Conservation (phyloP, 768 basidiomycete species). For the Hypsizygus marmoreus region DNA sequence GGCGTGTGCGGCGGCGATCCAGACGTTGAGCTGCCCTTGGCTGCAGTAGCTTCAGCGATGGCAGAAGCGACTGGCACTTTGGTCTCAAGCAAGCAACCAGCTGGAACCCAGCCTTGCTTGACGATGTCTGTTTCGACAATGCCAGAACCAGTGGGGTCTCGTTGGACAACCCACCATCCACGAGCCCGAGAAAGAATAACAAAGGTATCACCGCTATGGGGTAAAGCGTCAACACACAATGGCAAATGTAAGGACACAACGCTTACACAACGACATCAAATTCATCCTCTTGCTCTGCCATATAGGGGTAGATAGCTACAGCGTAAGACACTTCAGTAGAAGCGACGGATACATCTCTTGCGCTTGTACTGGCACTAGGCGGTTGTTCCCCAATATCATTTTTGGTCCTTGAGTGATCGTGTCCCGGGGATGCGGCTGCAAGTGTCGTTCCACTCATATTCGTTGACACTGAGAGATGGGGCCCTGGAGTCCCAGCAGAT, state of each 20-base stretch:
- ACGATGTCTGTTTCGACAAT: slow-evolving; percentile 72
- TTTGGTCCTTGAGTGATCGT: slow-evolving; percentile 25
- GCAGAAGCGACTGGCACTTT: slow-evolving; percentile 88
- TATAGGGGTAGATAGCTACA: slow-evolving; percentile 97
- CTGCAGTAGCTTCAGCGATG: slow-evolving; percentile 78
- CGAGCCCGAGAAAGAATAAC: slow-evolving; percentile 92
- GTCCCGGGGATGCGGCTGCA: slow-evolving; percentile 26
- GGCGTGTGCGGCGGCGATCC: slow-evolving; percentile 41
- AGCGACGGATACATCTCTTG: slow-evolving; percentile 45
- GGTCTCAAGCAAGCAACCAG: slow-evolving; percentile 93
- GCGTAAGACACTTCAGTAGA: slow-evolving; percentile 83
- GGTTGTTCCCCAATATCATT: slow-evolving; percentile 19
- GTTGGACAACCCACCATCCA: slow-evolving; percentile 99
- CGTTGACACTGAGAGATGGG: slow-evolving; percentile 18
- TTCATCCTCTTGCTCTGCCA: slow-evolving; percentile 98
- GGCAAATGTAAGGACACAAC: slow-evolving; percentile 5
- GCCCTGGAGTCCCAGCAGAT: slow-evolving; percentile 29
- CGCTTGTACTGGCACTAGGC: slow-evolving; percentile 20
- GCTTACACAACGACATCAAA: slow-evolving; percentile 96
- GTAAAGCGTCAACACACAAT: slow-evolving; percentile 9
- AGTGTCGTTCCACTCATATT: slow-evolving; percentile 29
- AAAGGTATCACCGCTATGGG: slow-evolving; percentile 83
- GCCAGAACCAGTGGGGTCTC: slow-evolving; percentile 85
- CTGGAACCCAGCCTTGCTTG: slow-evolving; percentile 97
- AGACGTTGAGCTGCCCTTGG: slow-evolving; percentile 44